Evolutionary conservation across 2,329 filamentous ascomycete genomes (phyloP).

Genomic region (Ciborinia camelliae): DNA sequence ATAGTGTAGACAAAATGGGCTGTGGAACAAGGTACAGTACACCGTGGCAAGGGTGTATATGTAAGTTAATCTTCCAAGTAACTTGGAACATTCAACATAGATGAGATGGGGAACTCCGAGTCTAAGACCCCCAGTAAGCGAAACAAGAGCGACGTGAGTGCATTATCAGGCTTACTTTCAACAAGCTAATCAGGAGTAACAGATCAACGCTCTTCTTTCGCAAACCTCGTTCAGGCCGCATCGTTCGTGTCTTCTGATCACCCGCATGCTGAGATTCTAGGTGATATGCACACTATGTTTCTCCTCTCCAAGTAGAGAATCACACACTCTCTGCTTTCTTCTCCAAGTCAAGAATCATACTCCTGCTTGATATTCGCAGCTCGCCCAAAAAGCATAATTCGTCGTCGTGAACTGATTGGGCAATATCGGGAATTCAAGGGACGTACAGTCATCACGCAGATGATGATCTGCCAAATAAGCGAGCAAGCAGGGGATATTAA

Average conservation of each 20-base stretch:
- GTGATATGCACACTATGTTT: not conserved
- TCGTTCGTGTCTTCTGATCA: not conserved
- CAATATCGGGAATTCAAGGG: not conserved
- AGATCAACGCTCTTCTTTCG: not conserved
- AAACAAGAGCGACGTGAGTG: too few relatives aligned
- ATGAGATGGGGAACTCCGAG: too few relatives aligned
- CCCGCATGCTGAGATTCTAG: conserved; percentile 1
- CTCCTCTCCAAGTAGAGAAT: not conserved
- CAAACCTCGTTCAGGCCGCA: not conserved
- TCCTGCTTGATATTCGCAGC: not conserved
- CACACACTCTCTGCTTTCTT: not conserved
- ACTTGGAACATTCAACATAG: too few relatives aligned
- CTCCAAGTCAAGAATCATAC: not conserved
- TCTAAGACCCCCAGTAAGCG: too few relatives aligned
- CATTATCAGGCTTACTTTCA: too few relatives aligned
- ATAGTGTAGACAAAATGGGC: too few relatives aligned
- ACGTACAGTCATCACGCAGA: too few relatives aligned
- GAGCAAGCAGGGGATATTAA: conserved; percentile 7
- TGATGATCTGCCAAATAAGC: not conserved
- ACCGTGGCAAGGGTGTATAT: too few relatives aligned
- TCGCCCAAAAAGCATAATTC: not conserved
- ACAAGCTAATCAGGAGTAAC: not conserved
- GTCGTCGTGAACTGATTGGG: not conserved
- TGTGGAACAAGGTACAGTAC: too few relatives aligned
- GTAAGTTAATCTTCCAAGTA: too few relatives aligned